A percentile compares a stretch with the other conserved stretches of the same genome.
Evolutionary conservation across 306 rosid genomes (phyloP).

Genomic region (Morella rubra): DNA sequence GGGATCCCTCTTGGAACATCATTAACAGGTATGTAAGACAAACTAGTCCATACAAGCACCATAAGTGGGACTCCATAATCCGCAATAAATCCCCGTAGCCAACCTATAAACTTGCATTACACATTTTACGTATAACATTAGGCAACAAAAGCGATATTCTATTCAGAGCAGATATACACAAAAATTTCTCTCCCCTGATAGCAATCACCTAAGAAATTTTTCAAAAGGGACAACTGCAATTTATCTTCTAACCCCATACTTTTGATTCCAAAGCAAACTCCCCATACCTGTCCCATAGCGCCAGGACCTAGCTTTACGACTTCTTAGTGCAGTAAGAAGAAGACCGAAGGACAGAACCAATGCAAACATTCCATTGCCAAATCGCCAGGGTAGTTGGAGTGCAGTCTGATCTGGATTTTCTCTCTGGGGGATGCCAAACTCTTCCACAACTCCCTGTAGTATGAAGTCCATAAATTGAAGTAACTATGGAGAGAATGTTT

Average conservation of each 20-base stretch:
- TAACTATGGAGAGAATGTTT: conserved; percentile 16
- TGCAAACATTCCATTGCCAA: conserved; percentile 99
- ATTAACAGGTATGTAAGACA: conserved; percentile 82
- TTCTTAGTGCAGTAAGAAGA: conserved; percentile 71
- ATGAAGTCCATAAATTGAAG: conserved; percentile 21
- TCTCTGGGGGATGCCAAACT: conserved; percentile 62
- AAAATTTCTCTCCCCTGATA: background rate
- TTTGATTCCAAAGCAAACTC: conserved; percentile 9
- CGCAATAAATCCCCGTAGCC: conserved; percentile 77
- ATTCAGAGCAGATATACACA: background rate
- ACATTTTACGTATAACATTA: conserved; percentile 22
- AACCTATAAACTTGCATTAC: conserved; percentile 43
- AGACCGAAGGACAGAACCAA: conserved; percentile 90
- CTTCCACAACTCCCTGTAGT: conserved; percentile 85
- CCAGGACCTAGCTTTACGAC: conserved; percentile 98
- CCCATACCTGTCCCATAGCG: conserved; percentile 85
- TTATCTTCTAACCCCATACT: background rate
- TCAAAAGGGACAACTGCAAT: conserved; percentile 1
- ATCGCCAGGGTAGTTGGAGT: conserved; percentile 72
- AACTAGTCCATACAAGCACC: conserved; percentile 87
- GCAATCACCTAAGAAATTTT: conserved; percentile 13
- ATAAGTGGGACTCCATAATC: conserved; percentile 96
- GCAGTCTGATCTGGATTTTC: conserved; percentile 56
- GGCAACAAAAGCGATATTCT: conserved; percentile 14
- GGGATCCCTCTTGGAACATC: conserved; percentile 88